Evolutionary conservation across 1,139 yeast species (phyloP).

Genomic region (Chernovozyma aurita): DNA sequence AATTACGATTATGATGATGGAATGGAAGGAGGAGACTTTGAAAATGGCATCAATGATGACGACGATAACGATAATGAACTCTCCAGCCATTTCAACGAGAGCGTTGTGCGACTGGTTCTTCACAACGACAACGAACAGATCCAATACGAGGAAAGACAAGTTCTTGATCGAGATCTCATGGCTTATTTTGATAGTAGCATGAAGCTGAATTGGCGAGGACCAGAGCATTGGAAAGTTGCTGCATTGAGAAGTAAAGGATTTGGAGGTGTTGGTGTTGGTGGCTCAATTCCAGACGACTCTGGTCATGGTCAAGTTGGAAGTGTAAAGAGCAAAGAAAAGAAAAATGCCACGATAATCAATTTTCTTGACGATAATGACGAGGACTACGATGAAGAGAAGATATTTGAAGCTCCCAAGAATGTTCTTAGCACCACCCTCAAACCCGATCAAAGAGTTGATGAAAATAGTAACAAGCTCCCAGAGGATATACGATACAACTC

Average conservation of each 20-base stretch:
- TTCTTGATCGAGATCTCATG: slow-evolving; percentile 64
- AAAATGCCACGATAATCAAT: slow-evolving; percentile 39
- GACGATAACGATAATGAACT: slow-evolving; percentile 18
- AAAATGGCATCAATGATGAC: slow-evolving; percentile 17
- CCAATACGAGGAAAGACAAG: slow-evolving; percentile 18
- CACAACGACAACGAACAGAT: slow-evolving; percentile 12
- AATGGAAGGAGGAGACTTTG: slow-evolving; percentile 22
- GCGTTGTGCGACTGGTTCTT: slow-evolving; percentile 21
- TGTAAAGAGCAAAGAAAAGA: slow-evolving; percentile 13
- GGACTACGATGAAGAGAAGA: slow-evolving; percentile 28
- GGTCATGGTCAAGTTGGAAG: slow-evolving; percentile 6
- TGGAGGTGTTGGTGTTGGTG: slow-evolving; percentile 6
- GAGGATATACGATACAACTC: slow-evolving; percentile 73
- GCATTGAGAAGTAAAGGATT: slow-evolving; percentile 38
- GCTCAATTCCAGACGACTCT: slow-evolving; percentile 2
- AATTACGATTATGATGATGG: slow-evolving; percentile 16
- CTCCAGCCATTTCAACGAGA: slow-evolving; percentile 18
- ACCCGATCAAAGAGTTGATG: slow-evolving; percentile 22
- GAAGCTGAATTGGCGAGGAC: slow-evolving; percentile 81
- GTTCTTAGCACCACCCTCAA: slow-evolving; percentile 23
- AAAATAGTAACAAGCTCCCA: slow-evolving; percentile 52
- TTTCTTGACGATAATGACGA: slow-evolving; percentile 43
- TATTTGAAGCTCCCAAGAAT: slow-evolving; percentile 50
- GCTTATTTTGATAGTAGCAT: slow-evolving; percentile 73
- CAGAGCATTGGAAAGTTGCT: slow-evolving; percentile 88